Evolutionary conservation across 306 rosid species (phyloP).

Genomic region (Rosa persica): DNA sequence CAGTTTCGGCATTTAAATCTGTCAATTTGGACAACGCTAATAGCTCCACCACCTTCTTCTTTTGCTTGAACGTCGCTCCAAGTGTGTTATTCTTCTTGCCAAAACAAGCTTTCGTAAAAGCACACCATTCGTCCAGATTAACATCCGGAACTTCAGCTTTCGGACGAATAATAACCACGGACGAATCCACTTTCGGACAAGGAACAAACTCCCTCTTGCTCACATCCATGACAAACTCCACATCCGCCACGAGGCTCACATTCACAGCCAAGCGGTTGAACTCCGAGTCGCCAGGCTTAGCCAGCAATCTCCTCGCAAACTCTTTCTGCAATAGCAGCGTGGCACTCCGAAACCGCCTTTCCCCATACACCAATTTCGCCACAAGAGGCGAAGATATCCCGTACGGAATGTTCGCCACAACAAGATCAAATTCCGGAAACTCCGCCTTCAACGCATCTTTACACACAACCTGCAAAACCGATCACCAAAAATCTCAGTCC

Average conservation of each 20-base stretch:
- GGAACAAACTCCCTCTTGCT: constrained; percentile 91
- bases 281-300: constrained; percentile 70
- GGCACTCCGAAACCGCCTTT: constrained; percentile 57
- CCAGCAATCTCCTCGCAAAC: constrained; percentile 77
- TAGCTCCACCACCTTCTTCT: constrained; percentile 55
- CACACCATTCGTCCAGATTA: constrained; percentile 66
- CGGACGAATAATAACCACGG: constrained; percentile 74
- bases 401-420: constrained; percentile 88
- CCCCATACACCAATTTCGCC: constrained; percentile 56
- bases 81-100: constrained; percentile 71
- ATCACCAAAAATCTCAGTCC: constrained; percentile 16
- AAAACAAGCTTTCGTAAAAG: constrained; percentile 68
- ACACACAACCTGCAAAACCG: constrained; percentile 56
- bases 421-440: constrained; percentile 73
- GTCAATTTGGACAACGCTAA: constrained; percentile 28
- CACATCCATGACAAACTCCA: constrained; percentile 73
- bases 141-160: constrained; percentile 55
- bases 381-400: constrained; percentile 81
- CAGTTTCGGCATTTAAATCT: constrained; percentile 10
- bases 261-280: constrained; percentile 81
- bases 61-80: constrained; percentile 73
- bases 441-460: constrained; percentile 66
- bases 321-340: constrained; percentile 92
- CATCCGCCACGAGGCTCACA: constrained; percentile 69
- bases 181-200: constrained; percentile 81